phyloP scores from a whole-genome alignment of 2,329 filamentous ascomycete genomes.

The Geosmithia flava region DNA sequence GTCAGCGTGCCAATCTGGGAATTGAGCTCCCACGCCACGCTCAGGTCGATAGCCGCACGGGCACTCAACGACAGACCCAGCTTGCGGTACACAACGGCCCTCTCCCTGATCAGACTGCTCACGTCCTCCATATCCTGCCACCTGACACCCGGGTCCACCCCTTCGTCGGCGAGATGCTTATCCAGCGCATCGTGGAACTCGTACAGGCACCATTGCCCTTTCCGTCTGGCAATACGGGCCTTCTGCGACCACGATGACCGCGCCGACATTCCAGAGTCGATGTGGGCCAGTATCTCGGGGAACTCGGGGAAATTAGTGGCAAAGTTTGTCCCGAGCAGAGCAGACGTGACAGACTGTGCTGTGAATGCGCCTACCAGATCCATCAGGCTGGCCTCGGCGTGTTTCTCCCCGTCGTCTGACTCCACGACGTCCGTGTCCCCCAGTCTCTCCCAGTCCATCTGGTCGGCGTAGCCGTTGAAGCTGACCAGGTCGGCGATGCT shows the following conservation, averaged over 20 bases:
- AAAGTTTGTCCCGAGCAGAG: conserved; percentile 27
- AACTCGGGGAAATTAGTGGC: conserved; percentile 25
- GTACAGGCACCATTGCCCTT: conserved; percentile 13
- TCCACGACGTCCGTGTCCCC: conserved; percentile 16
- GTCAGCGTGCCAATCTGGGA: conserved; percentile 23
- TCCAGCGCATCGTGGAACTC: conserved; percentile 23
- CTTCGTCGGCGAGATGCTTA: conserved; percentile 12
- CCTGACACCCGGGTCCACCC: conserved; percentile 15
- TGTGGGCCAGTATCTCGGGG: conserved; percentile 22
- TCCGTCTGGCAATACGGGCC: conserved; percentile 14
- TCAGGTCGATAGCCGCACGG: conserved; percentile 20
- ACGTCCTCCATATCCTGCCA: conserved; percentile 25
- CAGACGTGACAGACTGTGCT: conserved; percentile 17
- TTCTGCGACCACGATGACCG: conserved; percentile 16
- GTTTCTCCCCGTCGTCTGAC: conserved; percentile 8
- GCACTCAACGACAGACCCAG: conserved; percentile 15
- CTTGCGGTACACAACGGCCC: conserved; percentile 15
- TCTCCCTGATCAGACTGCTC: conserved; percentile 16
- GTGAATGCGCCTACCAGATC: conserved; percentile 21
- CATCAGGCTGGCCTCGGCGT: conserved; percentile 14
- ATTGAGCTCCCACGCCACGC: conserved; percentile 23
- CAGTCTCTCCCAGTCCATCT: conserved; percentile 23
- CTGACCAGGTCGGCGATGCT: conserved; percentile 21
- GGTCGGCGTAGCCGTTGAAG: conserved; percentile 24
- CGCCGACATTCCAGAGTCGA: conserved; percentile 17